phyloP scores from a whole-genome alignment of 768 basidiomycete genomes.

The Boletellus emodensis region DNA sequence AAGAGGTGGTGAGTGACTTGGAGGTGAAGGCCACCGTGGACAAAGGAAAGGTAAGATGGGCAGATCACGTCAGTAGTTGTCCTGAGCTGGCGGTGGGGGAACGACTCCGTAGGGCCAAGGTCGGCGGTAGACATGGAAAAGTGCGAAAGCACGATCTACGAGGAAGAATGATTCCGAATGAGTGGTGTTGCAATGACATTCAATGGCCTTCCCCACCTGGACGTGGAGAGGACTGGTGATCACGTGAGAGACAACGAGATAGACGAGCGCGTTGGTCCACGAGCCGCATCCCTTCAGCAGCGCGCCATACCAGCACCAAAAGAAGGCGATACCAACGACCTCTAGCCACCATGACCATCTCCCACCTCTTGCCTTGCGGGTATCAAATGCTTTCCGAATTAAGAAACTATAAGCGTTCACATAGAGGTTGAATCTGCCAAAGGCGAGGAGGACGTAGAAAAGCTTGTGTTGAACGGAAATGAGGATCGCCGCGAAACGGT shows the following conservation, averaged over 20 bases:
- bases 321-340: constrained; percentile 68
- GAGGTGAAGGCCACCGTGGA: constrained; percentile 95
- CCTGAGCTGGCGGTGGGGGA: constrained; percentile 88
- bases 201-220: constrained; percentile 56
- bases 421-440: constrained; percentile 95
- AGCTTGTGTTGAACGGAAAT: constrained; percentile 83
- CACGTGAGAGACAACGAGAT: constrained; percentile 80
- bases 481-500: constrained; percentile 59
- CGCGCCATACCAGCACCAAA: constrained; percentile 83
- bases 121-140: constrained; percentile 94
- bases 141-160: constrained; percentile 92
- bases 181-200: background rate
- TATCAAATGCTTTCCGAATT: constrained; percentile 59
- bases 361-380: constrained; percentile 60
- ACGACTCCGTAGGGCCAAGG: constrained; percentile 86
- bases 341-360: constrained; percentile 80
- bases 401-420: constrained; percentile 79
- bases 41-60: constrained; percentile 72
- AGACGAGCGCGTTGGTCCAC: constrained; percentile 66
- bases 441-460: constrained; percentile 86
- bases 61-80: constrained; percentile 97
- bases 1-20: constrained; percentile 98
- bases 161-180: constrained; percentile 1
- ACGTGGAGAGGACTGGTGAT: constrained; percentile 90
- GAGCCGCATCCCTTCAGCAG: constrained; percentile 68